Conservation (phyloP, 805 yeast genomes). For the Hanseniaspora guilliermondii region DNA sequence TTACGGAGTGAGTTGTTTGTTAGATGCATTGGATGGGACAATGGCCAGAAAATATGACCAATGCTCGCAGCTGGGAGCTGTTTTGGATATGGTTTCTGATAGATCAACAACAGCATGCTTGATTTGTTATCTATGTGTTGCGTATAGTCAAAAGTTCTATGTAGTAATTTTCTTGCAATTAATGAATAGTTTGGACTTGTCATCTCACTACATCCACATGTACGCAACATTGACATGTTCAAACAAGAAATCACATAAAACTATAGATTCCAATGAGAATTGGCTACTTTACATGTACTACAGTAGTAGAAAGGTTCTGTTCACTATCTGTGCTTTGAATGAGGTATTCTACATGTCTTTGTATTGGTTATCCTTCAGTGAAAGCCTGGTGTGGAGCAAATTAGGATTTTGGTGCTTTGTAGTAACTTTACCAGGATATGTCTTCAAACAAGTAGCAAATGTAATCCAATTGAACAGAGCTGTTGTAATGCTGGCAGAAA, state of each 20-base stretch:
- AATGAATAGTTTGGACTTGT: slow-evolving; percentile 70
- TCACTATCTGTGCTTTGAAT: slow-evolving; percentile 82
- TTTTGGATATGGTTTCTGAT: slow-evolving; percentile 96
- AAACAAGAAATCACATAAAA: slow-evolving; percentile 61
- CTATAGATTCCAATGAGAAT: slow-evolving; percentile 49
- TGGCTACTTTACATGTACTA: slow-evolving; percentile 75
- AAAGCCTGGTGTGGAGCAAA: slow-evolving; percentile 16
- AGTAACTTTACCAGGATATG: slow-evolving; percentile 71
- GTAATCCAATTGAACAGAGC: slow-evolving; percentile 82
- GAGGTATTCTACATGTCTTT: slow-evolving; percentile 86
- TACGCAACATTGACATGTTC: slow-evolving; percentile 81
- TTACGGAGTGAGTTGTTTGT: slow-evolving; percentile 76
- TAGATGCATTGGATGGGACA: slow-evolving; percentile 93
- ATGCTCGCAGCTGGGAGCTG: slow-evolving; percentile 88
- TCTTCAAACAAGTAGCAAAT: slow-evolving; percentile 81
- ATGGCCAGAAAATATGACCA: slow-evolving; percentile 86
- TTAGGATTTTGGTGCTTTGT: slow-evolving; percentile 22
- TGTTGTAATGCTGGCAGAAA: slow-evolving; percentile 60
- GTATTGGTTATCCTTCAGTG: slow-evolving; percentile 55
- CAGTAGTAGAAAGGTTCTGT: slow-evolving; percentile 70
- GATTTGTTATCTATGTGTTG: slow-evolving; percentile 68
- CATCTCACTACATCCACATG: slow-evolving; percentile 98
- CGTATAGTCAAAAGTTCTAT: slow-evolving; percentile 50
- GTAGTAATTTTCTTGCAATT: slow-evolving; percentile 50
- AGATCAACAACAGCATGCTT: slow-evolving; percentile 93